Conservation (phyloP, 495 filamentous ascomycete species). For the Penicillium cosmopolitanum region DNA sequence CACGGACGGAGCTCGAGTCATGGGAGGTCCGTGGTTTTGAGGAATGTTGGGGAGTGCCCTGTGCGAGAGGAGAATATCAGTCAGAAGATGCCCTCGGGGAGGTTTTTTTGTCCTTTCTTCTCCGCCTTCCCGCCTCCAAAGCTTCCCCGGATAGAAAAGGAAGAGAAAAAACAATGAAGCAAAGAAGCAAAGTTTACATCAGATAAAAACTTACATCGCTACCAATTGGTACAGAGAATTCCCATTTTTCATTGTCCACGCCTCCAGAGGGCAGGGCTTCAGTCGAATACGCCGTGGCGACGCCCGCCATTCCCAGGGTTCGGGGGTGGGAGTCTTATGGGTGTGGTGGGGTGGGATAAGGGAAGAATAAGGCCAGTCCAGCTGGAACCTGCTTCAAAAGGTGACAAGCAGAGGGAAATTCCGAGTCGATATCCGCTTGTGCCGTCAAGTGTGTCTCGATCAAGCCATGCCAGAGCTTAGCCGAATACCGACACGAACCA, state of each 20-base stretch:
- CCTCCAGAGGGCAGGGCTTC: slow-evolving; percentile 44
- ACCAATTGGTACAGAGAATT: slow-evolving; percentile 49
- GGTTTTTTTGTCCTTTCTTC: slow-evolving; percentile 4
- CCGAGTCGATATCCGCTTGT: slow-evolving; percentile 19
- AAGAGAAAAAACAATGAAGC: too few species aligned
- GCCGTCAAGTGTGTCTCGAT: slow-evolving; percentile 20
- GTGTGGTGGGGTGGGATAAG: neutral
- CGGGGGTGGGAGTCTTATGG: slow-evolving; percentile 4
- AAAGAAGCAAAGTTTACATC: neutral
- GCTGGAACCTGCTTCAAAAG: slow-evolving; percentile 38
- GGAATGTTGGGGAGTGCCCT: slow-evolving; percentile 31
- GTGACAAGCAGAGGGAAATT: slow-evolving; percentile 15
- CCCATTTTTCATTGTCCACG: slow-evolving; percentile 47
- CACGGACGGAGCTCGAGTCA: slow-evolving; percentile 35
- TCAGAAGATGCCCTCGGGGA: neutral
- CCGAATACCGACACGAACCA: slow-evolving; percentile 17
- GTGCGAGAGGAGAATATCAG: slow-evolving; percentile 13
- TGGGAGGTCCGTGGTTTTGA: slow-evolving; percentile 44
- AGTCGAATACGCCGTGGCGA: slow-evolving; percentile 45
- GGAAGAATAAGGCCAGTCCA: slow-evolving; percentile 43
- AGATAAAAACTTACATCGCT: slow-evolving; percentile 39
- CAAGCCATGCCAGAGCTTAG: slow-evolving; percentile 41
- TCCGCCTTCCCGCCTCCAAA: neutral
- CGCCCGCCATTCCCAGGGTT: slow-evolving; percentile 49
- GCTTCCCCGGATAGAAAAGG: neutral